Evolutionary conservation across 495 filamentous ascomycete species (phyloP).

Genomic region (Hapsidospora chrysogenum): DNA sequence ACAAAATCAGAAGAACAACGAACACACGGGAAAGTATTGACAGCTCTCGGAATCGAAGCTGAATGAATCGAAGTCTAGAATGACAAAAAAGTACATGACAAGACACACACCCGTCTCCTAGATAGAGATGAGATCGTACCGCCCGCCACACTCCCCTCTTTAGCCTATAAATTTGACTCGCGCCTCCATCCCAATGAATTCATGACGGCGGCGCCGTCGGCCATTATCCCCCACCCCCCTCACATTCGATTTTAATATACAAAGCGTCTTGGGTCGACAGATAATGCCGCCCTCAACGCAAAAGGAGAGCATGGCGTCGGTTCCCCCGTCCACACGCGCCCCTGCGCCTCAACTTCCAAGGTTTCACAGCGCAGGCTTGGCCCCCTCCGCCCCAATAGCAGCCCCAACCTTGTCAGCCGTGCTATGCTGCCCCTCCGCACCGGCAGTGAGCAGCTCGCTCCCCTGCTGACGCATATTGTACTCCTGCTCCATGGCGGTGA

Average conservation of each 20-base stretch:
- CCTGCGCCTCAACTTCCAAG: not conserved
- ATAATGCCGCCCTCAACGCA: too few species aligned
- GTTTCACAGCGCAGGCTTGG: slow-evolving; percentile 16
- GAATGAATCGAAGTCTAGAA: too few species aligned
- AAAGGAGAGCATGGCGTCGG: not conserved
- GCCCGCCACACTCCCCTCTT: too few species aligned
- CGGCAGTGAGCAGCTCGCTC: slow-evolving; percentile 24
- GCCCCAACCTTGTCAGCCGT: slow-evolving; percentile 18
- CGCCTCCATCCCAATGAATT: not conserved
- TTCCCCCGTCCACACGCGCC: not conserved
- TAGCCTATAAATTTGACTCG: too few species aligned
- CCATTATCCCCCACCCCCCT: not conserved
- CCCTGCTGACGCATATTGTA: slow-evolving; percentile 78
- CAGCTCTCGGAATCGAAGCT: too few species aligned
- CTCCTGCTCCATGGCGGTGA: slow-evolving; percentile 92
- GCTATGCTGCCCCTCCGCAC: slow-evolving; percentile 7
- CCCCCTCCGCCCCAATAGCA: slow-evolving; percentile 13
- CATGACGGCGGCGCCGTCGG: not conserved
- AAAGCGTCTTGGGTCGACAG: not conserved
- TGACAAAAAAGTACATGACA: too few species aligned
- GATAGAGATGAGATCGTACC: too few species aligned
- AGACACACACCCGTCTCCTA: too few species aligned
- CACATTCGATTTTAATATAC: not conserved
- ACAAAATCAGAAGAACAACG: too few species aligned
- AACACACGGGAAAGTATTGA: too few species aligned